A percentile compares a stretch with the other conserved stretches of the same genome.
phyloP scores from a whole-genome alignment of 164 flowering plant genomes.

The Kingdonia uniflora region DNA sequence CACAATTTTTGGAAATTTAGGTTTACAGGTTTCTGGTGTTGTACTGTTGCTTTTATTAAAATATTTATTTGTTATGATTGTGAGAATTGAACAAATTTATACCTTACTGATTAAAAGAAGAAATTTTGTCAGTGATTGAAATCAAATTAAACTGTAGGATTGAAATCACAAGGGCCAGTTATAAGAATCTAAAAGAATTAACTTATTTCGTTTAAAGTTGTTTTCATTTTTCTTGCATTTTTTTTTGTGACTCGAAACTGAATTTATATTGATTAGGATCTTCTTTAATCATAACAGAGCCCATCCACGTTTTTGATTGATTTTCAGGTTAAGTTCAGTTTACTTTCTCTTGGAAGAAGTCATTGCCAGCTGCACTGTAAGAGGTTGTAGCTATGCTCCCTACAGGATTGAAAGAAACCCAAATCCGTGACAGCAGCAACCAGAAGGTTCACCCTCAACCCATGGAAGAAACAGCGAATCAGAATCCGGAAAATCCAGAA shows the following conservation, averaged over 20 bases:
- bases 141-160: no score
- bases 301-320: constrained; percentile 4
- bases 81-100: no score
- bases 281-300: background rate
- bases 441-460: constrained; percentile 99
- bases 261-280: background rate
- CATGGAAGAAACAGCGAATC: constrained; percentile 71
- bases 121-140: no score
- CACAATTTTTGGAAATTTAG: no score
- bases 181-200: no score
- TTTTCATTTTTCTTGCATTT: no score
- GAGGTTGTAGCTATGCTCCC: constrained; percentile 75
- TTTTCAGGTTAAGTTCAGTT: constrained; percentile 20
- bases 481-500: constrained; percentile 69
- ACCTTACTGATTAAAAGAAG: no score
- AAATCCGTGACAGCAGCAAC: constrained; percentile 66
- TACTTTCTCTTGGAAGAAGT: constrained; percentile 22
- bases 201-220: no score
- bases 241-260: background rate
- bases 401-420: constrained; percentile 59
- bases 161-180: no score
- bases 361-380: constrained; percentile 10
- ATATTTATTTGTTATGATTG: no score
- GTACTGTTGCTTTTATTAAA: no score
- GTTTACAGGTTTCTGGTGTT: no score